Evolutionary conservation across 2,329 filamentous ascomycete species (phyloP), one percentile per base, ranked within the genome.

Genomic region (Pseudopyrenochaeta lycopersici): DNA sequence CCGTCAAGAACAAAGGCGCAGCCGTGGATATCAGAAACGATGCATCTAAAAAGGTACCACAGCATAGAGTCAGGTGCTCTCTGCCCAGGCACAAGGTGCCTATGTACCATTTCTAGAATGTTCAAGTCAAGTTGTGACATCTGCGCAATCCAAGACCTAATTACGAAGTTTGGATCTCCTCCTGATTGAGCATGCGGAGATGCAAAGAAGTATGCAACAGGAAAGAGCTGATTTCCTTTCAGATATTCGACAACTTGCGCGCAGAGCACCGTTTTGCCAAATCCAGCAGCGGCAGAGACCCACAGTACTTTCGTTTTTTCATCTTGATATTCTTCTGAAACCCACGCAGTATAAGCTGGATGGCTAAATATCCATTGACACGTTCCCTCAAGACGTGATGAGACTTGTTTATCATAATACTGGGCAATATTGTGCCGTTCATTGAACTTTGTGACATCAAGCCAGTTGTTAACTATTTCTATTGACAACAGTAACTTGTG

Each of bases 181-280:
- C 70, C 63, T 0, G 70, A 70, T 0, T 46, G 45, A n/a, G 50
- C 50, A 39, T 54, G 49, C n/a, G 46, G 50, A 40, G 72, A 73
- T n/a, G 75, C 67, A 36, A 78, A 78, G 54, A 73, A 77, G 36
- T 73, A 59, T 0, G 62, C 64, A 0, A 72, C 30, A 0, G 63
- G 61, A 12, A 32, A 48, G 0, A 39, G 39, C 0, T 51, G 5
- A 0, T 49, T 31, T 0, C 14, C 40, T 0, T 45, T 40, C 0
- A 77, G 12, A 29, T 71, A 32, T 10, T 76, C 39, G 0, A 73
- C 47, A 0, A 78, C 30, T 7, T 51, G 60, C 1, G 75, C 64
- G 46, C 70, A 71, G 0, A 76, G 52, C 1, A 76, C 36, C 0
- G 74, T 77, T 50, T 77, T 77, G 1, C 73, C 74, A 14, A 70